Evolutionary conservation across 306 rosid species (phyloP), one percentile per base, ranked within the genome.

Genomic region (Cicer cuneatum): DNA sequence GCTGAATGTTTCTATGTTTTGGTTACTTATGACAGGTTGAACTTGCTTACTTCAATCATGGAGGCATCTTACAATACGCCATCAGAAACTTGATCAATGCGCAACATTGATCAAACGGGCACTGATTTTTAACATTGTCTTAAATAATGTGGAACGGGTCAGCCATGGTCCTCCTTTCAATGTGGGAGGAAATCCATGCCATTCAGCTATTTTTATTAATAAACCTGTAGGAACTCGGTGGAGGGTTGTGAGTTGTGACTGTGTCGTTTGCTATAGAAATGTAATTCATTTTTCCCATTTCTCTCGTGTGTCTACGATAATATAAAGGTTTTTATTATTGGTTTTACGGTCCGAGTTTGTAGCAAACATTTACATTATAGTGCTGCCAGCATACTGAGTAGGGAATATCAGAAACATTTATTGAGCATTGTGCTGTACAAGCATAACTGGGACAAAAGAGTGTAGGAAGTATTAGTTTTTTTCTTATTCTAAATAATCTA

Each of bases 11-110:
- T 56, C 8, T 12, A 78, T 68, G 43, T 59, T 72, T 48, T 15
- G 33, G 53, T 43, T 66, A 40, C 40, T 74, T 58, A 8, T 21
- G 85, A 60, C 85, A 93, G 97, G 98, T 93, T 59, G 98, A 93
- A 73, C 86, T 93, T 65, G 97, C 97, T 8, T 89, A 93, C 85
- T 91, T 93, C 56, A 81, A 86, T 45, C 97, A 93, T 62, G 97
- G 97, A 62, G 98, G 98, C 80, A 93, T 93, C 71, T 70, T 93
- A 41, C 98, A 89, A 1, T 93, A 87, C 69, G 97, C 85, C 63
- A 93, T 93, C 85, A 87, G 98, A 74, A 91, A 91, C 81, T 84
- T 93, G 89, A 91, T 93, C 83, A 68, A 78, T 52, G 77, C 85
- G 10, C 86, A 78, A 59, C 79, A 87, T 37, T 90, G 85, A 86